Percentiles rank a stretch among this genome's conserved stretches.
phyloP scores from a whole-genome alignment of 2,329 filamentous ascomycete species.

The Penicillium hesseltinei region DNA sequence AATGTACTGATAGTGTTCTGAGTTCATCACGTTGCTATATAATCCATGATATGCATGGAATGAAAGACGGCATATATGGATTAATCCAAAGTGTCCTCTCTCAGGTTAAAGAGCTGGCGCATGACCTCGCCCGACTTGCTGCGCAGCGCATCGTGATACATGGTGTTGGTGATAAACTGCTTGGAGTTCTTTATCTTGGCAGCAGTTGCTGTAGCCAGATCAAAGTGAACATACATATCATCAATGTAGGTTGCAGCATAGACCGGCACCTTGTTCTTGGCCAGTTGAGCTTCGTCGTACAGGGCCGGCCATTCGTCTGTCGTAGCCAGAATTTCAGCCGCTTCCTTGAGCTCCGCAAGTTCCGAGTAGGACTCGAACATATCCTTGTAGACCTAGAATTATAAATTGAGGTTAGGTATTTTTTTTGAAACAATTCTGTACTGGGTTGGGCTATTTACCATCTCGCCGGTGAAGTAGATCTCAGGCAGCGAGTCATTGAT shows the following conservation, averaged over 20 bases:
- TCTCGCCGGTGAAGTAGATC: conserved; percentile 84
- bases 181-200: conserved; percentile 71
- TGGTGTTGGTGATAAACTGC: conserved; percentile 77
- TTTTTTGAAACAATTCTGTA: not conserved
- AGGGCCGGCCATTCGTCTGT: conserved; percentile 70
- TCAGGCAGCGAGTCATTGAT: conserved; percentile 48
- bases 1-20: not conserved
- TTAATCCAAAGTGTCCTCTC: conserved; percentile 66
- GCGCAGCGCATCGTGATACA: conserved; percentile 83
- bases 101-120: conserved; percentile 69
- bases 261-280: conserved; percentile 75
- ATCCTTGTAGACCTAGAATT: conserved; percentile 65
- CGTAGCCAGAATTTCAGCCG: conserved; percentile 68
- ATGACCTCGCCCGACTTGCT: conserved; percentile 73
- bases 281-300: conserved; percentile 72
- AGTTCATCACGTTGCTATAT: not conserved
- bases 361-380: conserved; percentile 81
- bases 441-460: conserved; percentile 49
- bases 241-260: conserved; percentile 82
- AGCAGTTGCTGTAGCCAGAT: conserved; percentile 71
- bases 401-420: conserved; percentile 1
- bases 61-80: not conserved
- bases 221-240: conserved; percentile 89
- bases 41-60: not conserved
- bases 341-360: conserved; percentile 65